Evolutionary conservation across 208 protist species (phyloP), one percentile per base, ranked within the genome.

Genomic region (Phytomonas francai): DNA sequence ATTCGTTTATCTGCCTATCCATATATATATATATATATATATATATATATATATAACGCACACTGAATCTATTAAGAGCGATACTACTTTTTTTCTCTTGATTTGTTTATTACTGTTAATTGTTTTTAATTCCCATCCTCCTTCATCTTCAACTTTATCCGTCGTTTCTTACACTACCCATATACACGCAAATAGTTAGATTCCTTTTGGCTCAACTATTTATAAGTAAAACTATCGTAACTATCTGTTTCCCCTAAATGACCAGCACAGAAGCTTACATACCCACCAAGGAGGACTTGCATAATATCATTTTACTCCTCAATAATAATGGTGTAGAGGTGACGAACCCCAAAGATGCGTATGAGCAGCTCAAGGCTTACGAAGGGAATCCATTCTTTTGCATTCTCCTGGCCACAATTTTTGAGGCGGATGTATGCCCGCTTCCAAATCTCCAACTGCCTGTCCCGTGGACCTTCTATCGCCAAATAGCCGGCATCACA

Each of bases 271-370:
- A 54, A 54, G 45, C 45, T 25, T 88, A 88, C 69, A 76, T 65
- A 32, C 78, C 83, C 39, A 90, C 82, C 2, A 25, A 49, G 30
- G 72, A 78, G n/a, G 89, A 91, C 54, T 60, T 94, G 59, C 54
- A 83, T 58, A 83, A 66, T 65, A 82, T 94, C 14, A 83, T 94
- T 28, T 70, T 81, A 59, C 77, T 95, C 2, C 77, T 95, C 62
- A 78, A 91, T 63, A 81, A 92, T 60, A 95, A 95, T 74, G 89
- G 89, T 22, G 76, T 95, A 33, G 80, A 77, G 31, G 85, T 95
- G 14, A 68, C 75, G 25, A 95, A 95, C 68, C 89, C 90, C 33
- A 91, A 85, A 61, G 76, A 78, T 49, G 87, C 90, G 6, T 95
- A 95, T 65, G 80, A 88, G 51, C 64, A 91, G 62, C 67, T 95